Evolutionary conservation across 345 rosid genomes (phyloP).

Genomic region (Sisymbrium irio): DNA sequence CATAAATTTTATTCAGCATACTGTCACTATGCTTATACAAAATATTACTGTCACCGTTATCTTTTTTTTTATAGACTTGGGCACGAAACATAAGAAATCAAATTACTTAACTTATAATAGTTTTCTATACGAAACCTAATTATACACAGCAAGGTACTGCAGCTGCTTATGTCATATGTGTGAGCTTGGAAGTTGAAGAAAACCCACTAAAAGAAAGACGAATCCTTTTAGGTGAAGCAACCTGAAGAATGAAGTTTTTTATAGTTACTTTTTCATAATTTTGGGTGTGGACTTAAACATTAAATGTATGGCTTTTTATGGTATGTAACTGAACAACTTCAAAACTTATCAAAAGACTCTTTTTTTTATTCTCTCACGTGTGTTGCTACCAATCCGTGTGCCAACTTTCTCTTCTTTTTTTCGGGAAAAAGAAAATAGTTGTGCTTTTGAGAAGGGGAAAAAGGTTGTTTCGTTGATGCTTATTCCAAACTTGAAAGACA

Average conservation of each 20-base stretch:
- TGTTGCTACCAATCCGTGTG: constrained; percentile 34
- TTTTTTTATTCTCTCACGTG: constrained; percentile 36
- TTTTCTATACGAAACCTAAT: constrained; percentile 10
- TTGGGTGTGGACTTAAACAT: constrained; percentile 10
- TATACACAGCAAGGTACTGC: constrained; percentile 11
- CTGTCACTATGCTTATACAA: background rate
- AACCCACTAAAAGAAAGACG: constrained; percentile 19
- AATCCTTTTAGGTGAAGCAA: constrained; percentile 33
- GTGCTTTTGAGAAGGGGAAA: constrained; percentile 24
- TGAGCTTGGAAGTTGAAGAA: constrained; percentile 24
- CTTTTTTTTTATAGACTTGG: background rate
- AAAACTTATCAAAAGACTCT: constrained; percentile 17
- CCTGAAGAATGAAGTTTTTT: constrained; percentile 23
- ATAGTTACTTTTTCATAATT: constrained; percentile 4
- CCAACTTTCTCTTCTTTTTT: constrained; percentile 24
- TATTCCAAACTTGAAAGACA: constrained; percentile 36
- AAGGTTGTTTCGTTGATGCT: constrained; percentile 30
- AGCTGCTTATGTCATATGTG: constrained; percentile 22
- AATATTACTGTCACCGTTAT: background rate
- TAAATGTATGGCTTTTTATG: constrained; percentile 29
- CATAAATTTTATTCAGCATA: background rate
- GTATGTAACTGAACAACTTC: constrained; percentile 30
- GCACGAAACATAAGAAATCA: background rate
- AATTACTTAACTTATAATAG: background rate
- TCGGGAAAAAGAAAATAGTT: constrained; percentile 12